Percentiles rank a stretch among this genome's conserved stretches.
Evolutionary conservation across 495 filamentous ascomycete genomes (phyloP).

Genomic region (Pseudevernia furfuracea): DNA sequence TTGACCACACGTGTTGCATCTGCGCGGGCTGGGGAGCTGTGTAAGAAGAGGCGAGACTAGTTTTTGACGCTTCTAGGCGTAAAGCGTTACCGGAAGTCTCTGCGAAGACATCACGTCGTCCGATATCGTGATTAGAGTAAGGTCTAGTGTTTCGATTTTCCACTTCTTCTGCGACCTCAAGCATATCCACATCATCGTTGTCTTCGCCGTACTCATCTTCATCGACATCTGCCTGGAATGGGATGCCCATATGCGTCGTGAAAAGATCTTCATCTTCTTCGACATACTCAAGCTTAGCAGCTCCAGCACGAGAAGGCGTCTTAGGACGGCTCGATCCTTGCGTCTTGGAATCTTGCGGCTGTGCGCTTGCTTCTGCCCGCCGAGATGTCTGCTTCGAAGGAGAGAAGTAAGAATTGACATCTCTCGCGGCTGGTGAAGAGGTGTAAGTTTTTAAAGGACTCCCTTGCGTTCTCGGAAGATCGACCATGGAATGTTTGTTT

Average conservation of each 20-base stretch:
- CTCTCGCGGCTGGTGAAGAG: constrained; percentile 16
- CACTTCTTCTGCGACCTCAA: constrained; percentile 52
- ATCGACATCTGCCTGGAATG: constrained; percentile 24
- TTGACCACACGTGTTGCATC: constrained; percentile 66
- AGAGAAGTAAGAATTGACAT: constrained; percentile 26
- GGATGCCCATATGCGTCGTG: constrained; percentile 44
- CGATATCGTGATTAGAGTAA: constrained; percentile 24
- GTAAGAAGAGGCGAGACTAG: constrained; percentile 10
- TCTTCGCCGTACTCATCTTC: constrained; percentile 57
- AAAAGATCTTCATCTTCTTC: constrained; percentile 37
- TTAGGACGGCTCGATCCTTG: background rate
- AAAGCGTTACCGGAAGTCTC: constrained; percentile 48
- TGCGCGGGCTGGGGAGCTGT: constrained; percentile 27
- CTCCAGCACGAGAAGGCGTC: constrained; percentile 9
- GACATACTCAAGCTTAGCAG: constrained; percentile 14
- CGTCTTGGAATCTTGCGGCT: background rate
- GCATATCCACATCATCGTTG: constrained; percentile 62
- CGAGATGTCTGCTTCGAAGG: constrained; percentile 19
- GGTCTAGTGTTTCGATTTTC: constrained; percentile 39
- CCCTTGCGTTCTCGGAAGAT: constrained; percentile 1
- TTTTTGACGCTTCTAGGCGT: constrained; percentile 15
- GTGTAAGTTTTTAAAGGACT: constrained; percentile 22
- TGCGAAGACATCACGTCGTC: constrained; percentile 42
- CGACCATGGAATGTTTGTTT: background rate
- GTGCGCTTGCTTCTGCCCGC: background rate